These are phyloP conservation scores for Drechslerella dactyloides DNA, from an alignment of 2,329 filamentous ascomycete genomes.

Conservation along the genomic window DNA sequence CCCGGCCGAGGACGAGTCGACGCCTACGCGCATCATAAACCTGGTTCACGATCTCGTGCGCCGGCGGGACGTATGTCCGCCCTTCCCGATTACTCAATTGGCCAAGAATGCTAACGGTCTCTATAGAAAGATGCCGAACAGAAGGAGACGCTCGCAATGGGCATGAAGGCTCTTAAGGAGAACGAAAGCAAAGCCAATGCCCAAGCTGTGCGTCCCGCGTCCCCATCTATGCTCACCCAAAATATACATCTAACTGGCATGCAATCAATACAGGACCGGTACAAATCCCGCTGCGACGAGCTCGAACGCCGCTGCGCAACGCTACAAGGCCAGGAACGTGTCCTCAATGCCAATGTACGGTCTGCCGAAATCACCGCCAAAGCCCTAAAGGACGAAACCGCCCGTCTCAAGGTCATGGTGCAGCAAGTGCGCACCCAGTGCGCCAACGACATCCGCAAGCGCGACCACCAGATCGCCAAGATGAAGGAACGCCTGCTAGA, in stretches of 20 bases:
- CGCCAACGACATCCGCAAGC: slow-evolving; percentile 86
- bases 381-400: slow-evolving; percentile 81
- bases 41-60: slow-evolving; percentile 92
- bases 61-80: slow-evolving; percentile 76
- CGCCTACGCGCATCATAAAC: slow-evolving; percentile 78
- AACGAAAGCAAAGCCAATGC: slow-evolving; percentile 65
- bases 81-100: background rate
- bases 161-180: slow-evolving; percentile 73
- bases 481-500: slow-evolving; percentile 86
- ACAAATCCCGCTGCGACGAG: slow-evolving; percentile 65
- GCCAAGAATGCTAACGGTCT: slow-evolving; percentile 13
- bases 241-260: slow-evolving; percentile 39
- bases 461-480: slow-evolving; percentile 85
- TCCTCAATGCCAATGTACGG: slow-evolving; percentile 72
- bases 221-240: slow-evolving; percentile 29
- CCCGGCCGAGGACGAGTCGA: slow-evolving; percentile 69
- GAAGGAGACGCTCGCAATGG: slow-evolving; percentile 79
- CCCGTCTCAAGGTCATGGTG: slow-evolving; percentile 77
- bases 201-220: slow-evolving; percentile 41
- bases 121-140: slow-evolving; percentile 83
- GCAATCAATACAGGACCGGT: slow-evolving; percentile 60
- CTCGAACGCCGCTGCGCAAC: slow-evolving; percentile 65
- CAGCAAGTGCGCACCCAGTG: slow-evolving; percentile 85
- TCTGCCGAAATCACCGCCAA: slow-evolving; percentile 76
- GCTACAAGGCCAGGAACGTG: slow-evolving; percentile 73